Conservation (phyloP, 2,329 filamentous ascomycete genomes). For the Penicillium olsonii region DNA sequence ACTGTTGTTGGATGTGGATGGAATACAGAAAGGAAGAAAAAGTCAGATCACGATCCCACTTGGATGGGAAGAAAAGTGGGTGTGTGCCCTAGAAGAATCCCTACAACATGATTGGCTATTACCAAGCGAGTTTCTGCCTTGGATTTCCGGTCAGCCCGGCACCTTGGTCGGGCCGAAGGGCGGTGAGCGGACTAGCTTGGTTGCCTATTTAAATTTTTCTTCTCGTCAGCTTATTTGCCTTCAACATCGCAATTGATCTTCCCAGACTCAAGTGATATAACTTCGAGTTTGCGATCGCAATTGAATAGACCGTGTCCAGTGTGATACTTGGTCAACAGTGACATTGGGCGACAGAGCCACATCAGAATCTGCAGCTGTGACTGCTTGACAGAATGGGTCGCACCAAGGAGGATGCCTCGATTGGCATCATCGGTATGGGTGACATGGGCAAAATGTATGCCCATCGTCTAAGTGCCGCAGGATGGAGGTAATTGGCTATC, state of each 20-base stretch:
- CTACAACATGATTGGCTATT: slow-evolving; percentile 32
- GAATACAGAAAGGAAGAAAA: slow-evolving; percentile 39
- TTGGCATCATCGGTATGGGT: slow-evolving; percentile 98
- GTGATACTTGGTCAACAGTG: not conserved
- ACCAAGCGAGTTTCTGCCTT: slow-evolving; percentile 33
- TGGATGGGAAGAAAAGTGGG: slow-evolving; percentile 29
- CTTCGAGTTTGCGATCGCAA: not conserved
- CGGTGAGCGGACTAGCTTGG: slow-evolving; percentile 26
- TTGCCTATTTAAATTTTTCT: slow-evolving; percentile 32
- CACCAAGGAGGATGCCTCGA: slow-evolving; percentile 67
- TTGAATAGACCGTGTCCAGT: not conserved
- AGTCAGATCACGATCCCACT: slow-evolving; percentile 22
- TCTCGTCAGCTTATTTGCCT: not conserved
- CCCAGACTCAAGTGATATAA: slow-evolving; percentile 10
- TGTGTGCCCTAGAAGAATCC: slow-evolving; percentile 41
- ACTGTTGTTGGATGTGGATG: slow-evolving; percentile 47
- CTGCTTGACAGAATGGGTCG: slow-evolving; percentile 32
- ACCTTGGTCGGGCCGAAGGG: slow-evolving; percentile 31
- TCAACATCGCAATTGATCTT: slow-evolving; percentile 17
- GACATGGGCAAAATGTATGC: slow-evolving; percentile 99
- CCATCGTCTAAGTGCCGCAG: slow-evolving; percentile 79
- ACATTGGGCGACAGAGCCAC: not conserved
- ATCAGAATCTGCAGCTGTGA: not conserved
- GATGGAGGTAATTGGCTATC: slow-evolving; percentile 80
- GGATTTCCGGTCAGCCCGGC: slow-evolving; percentile 9